Conservation (phyloP, 108 stramenopile genomes). For the Fragilaria crotonensis region DNA sequence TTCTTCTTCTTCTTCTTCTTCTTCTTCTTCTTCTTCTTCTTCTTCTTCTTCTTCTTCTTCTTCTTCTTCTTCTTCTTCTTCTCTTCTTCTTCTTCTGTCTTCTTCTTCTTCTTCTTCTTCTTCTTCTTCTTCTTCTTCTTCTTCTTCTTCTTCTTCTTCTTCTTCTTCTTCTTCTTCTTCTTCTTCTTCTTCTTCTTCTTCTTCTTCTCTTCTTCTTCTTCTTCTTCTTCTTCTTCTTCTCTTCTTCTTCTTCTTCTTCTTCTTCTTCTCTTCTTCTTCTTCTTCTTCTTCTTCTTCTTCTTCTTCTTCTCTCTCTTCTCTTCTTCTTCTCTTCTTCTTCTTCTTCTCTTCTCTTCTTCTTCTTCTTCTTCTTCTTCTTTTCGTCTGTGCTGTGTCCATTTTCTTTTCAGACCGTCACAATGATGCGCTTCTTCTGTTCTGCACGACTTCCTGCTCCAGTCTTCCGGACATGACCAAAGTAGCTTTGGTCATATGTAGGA, state of each 20-base stretch:
- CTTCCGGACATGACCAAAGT: too few relatives aligned
- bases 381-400: background rate
- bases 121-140: background rate
- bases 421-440: too few relatives aligned
- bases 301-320: background rate
- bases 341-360: background rate
- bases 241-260: background rate
- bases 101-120: slow-evolving; percentile 3
- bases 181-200: background rate
- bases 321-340: background rate
- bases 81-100: background rate
- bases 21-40: background rate
- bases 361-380: slow-evolving; percentile 1
- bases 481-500: too few relatives aligned
- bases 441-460: too few relatives aligned
- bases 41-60: slow-evolving; percentile 2
- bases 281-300: background rate
- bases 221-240: slow-evolving; percentile 3
- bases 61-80: slow-evolving; percentile 4
- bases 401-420: too few relatives aligned
- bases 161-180: background rate
- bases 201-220: background rate
- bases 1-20: background rate
- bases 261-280: background rate
- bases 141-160: background rate